Base-by-base conservation (phyloP, 2,329 filamentous ascomycete species). In the Tolypocladium pustulatum region DNA sequence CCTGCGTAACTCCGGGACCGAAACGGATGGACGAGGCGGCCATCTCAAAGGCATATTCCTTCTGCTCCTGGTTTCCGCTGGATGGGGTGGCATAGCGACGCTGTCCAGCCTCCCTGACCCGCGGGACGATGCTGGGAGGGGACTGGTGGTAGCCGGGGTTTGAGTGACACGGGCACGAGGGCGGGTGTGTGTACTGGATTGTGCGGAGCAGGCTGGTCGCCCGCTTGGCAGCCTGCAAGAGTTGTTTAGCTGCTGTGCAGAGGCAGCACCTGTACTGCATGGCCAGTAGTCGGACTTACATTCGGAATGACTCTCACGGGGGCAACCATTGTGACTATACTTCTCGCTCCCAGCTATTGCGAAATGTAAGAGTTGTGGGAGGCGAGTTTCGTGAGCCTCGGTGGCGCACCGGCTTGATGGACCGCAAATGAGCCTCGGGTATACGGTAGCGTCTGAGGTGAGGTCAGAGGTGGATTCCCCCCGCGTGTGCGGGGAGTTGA, bases 11-110 rank as follows among this genome's bases (percentile, higher is more conserved):
- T 7, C 94, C 94, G 0, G 91, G 90, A 0, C 94, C 94, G 67
- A 97, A 99, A 15, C 94, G 86, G 68, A 99, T 97, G 34, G 88
- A 90, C 1, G 90, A 96, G 1, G 94, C 91, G 0, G 94, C 94
- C 93, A 99, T 96, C 73, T 99, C 94, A 70, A 99, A 99, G 17
- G 94, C 94, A 76, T 99, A 99, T 72, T 99, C 94, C 72, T 95
- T 96, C 68, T 91, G 81, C 10, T 81, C 75, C 34, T 60, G 56
- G 25, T 88, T 76, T 25, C 69, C 63, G 43, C 67, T 68, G 37
- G 88, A 76, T 0, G 92, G 90, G 0, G 90, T 93, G n/a, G 90
- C 91, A 72, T 83, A 86, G 55, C 77, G 78, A 38, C 83, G 72
- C 30, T 64, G 61, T 37, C 67, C 74, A 38, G 74, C 64, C 64